phyloP scores from a whole-genome alignment of 495 filamentous ascomycete species.

The Patellaria atrata region DNA sequence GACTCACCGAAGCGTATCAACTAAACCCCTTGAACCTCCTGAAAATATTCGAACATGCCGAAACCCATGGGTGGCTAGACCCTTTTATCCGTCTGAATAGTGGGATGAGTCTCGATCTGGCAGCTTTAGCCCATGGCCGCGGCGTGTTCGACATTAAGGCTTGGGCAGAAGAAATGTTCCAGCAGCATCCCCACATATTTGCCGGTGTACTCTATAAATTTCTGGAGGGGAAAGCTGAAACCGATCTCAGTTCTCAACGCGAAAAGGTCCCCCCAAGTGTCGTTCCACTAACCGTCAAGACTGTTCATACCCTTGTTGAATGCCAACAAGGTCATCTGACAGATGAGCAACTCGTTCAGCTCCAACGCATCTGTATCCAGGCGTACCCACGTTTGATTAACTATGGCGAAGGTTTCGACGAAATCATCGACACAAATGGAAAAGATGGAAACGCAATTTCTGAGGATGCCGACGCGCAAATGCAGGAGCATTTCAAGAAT shows the following conservation, averaged over 20 bases:
- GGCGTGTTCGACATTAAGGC: conserved; percentile 62
- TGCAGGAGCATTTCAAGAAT: conserved; percentile 92
- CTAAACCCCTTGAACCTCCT: conserved; percentile 60
- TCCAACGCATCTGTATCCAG: conserved; percentile 79
- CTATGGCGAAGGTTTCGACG: conserved; percentile 81
- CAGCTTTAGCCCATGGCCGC: conserved; percentile 73
- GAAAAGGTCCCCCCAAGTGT: conserved; percentile 47
- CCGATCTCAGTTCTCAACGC: conserved; percentile 58
- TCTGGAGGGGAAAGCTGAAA: conserved; percentile 64
- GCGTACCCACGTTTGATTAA: conserved; percentile 94
- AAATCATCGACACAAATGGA: conserved; percentile 76
- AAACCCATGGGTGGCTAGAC: conserved; percentile 67
- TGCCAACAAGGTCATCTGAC: conserved; percentile 35
- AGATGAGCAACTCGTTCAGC: conserved; percentile 41
- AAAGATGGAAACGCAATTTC: conserved; percentile 64
- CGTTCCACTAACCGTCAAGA: conserved; percentile 65
- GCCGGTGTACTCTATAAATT: conserved; percentile 54
- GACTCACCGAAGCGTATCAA: conserved; percentile 65
- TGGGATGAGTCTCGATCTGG: conserved; percentile 77
- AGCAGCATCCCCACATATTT: conserved; percentile 43
- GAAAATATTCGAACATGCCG: conserved; percentile 67
- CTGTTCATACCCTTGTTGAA: conserved; percentile 58
- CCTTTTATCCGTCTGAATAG: conserved; percentile 59
- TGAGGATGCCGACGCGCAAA: conserved; percentile 63
- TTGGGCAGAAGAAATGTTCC: conserved; percentile 58